Evolutionary conservation across 2,329 filamentous ascomycete genomes (phyloP).

Genomic region (Exophiala viscosa): DNA sequence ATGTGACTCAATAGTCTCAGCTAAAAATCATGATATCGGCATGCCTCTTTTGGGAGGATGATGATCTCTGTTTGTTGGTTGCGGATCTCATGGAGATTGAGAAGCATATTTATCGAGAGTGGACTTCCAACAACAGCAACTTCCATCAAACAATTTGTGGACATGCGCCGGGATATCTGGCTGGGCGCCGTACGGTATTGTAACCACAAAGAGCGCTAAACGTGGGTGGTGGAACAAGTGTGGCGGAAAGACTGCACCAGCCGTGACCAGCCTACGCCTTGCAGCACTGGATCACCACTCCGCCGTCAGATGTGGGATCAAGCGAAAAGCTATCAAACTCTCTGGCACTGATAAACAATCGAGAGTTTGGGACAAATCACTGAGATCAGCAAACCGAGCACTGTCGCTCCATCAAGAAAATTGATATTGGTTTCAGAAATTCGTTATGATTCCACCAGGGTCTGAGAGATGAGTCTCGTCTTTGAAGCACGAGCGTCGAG

Average conservation of each 20-base stretch:
- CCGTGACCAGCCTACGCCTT: too few relatives aligned
- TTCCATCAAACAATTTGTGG: slow-evolving; percentile 10
- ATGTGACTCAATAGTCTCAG: neutral
- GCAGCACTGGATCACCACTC: too few relatives aligned
- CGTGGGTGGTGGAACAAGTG: slow-evolving; percentile 22
- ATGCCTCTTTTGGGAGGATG: slow-evolving; percentile 1
- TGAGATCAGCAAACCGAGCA: neutral
- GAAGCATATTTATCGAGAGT: slow-evolving; percentile 21
- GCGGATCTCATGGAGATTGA: slow-evolving; percentile 25
- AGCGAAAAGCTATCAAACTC: too few relatives aligned
- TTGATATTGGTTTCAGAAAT: neutral
- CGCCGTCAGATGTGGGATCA: too few relatives aligned
- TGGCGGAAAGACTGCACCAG: slow-evolving; percentile 6
- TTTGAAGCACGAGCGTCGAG: slow-evolving; percentile 4
- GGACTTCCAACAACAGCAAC: slow-evolving; percentile 8
- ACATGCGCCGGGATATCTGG: slow-evolving; percentile 3
- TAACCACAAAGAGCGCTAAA: slow-evolving; percentile 11
- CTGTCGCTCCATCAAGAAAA: neutral
- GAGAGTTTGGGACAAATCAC: neutral
- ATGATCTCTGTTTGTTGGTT: neutral
- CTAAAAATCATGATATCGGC: neutral
- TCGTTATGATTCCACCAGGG: neutral
- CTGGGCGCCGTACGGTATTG: slow-evolving; percentile 13
- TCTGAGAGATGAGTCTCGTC: slow-evolving; percentile 1
- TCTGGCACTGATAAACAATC: too few relatives aligned